A percentile compares a stretch with the other conserved stretches of the same genome.
Conservation (phyloP, 306 rosid species). For the Senna siamea region DNA sequence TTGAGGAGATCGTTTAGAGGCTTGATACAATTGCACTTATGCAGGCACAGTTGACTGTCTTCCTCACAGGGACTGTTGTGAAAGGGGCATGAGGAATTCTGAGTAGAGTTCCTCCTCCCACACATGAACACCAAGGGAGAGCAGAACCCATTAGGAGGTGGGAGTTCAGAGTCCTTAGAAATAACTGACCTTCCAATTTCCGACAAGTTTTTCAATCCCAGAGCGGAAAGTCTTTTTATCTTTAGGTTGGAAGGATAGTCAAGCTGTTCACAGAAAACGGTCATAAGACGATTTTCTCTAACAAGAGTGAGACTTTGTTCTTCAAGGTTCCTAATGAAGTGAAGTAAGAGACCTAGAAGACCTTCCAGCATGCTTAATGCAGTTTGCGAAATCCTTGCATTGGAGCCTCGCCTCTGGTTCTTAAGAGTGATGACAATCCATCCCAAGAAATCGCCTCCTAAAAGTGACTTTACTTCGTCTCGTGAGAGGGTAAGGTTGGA, state of each 20-base stretch:
- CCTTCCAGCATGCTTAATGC: slow-evolving; percentile 61
- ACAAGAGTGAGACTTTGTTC: slow-evolving; percentile 42
- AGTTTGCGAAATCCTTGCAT: slow-evolving; percentile 45
- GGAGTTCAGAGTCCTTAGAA: slow-evolving; percentile 38
- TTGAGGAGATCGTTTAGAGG: slow-evolving; percentile 54
- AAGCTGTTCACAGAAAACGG: slow-evolving; percentile 54
- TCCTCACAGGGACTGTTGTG: slow-evolving; percentile 49
- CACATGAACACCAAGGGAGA: slow-evolving; percentile 46
- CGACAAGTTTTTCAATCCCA: slow-evolving; percentile 60
- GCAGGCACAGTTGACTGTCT: slow-evolving; percentile 50
- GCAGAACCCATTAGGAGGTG: slow-evolving; percentile 40
- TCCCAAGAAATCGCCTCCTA: slow-evolving; percentile 51
- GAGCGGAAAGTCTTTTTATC: slow-evolving; percentile 52
- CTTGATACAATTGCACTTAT: slow-evolving; percentile 50
- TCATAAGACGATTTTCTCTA: slow-evolving; percentile 55
- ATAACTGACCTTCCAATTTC: slow-evolving; percentile 49
- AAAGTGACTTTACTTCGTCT: slow-evolving; percentile 49
- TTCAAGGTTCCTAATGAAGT: slow-evolving; percentile 48
- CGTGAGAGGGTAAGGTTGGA: slow-evolving; percentile 55
- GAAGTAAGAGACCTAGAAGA: slow-evolving; percentile 63
- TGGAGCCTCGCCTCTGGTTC: slow-evolving; percentile 42
- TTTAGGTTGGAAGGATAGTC: slow-evolving; percentile 53
- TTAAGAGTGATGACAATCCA: slow-evolving; percentile 49
- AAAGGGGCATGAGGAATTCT: slow-evolving; percentile 44
- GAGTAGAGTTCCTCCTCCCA: slow-evolving; percentile 39